Percentiles rank a stretch among this genome's conserved stretches.
phyloP scores from a whole-genome alignment of 352 stramenopile species.

The Pythium rishiriense region DNA sequence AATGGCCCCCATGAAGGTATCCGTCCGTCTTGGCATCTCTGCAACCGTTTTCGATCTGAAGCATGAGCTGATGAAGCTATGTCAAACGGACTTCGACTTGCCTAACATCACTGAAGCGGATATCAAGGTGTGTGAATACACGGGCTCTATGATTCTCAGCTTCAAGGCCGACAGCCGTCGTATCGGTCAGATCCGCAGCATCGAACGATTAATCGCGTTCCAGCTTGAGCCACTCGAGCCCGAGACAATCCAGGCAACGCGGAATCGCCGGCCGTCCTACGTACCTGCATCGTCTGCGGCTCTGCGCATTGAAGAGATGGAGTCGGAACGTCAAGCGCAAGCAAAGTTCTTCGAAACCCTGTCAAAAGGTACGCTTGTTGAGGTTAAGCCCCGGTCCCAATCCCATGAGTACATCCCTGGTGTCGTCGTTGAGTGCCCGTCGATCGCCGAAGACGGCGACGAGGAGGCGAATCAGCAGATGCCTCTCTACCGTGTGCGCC shows the following conservation, averaged over 20 bases:
- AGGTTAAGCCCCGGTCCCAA: slow-evolving; percentile 68
- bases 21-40: slow-evolving; percentile 75
- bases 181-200: slow-evolving; percentile 84
- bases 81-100: slow-evolving; percentile 70
- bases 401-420: slow-evolving; percentile 74
- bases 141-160: slow-evolving; percentile 83
- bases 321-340: slow-evolving; percentile 20
- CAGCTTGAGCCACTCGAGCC: slow-evolving; percentile 75
- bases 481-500: slow-evolving; percentile 48
- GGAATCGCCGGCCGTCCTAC: slow-evolving; percentile 75
- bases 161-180: slow-evolving; percentile 87
- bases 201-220: slow-evolving; percentile 85
- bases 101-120: slow-evolving; percentile 63
- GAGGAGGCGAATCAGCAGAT: slow-evolving; percentile 44
- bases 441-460: slow-evolving; percentile 28
- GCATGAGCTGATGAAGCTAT: slow-evolving; percentile 81
- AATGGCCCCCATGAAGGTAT: slow-evolving; percentile 79
- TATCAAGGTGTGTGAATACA: slow-evolving; percentile 88
- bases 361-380: slow-evolving; percentile 60
- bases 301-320: slow-evolving; percentile 27
- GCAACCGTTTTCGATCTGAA: slow-evolving; percentile 88
- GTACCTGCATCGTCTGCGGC: slow-evolving; percentile 36
- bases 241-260: slow-evolving; percentile 69
- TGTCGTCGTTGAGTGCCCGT: slow-evolving; percentile 52
- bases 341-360: slow-evolving; percentile 58